Percentiles rank a stretch among this genome's conserved stretches.
phyloP scores from a whole-genome alignment of 2,329 filamentous ascomycete genomes.

The Fusarium ambrosium region DNA sequence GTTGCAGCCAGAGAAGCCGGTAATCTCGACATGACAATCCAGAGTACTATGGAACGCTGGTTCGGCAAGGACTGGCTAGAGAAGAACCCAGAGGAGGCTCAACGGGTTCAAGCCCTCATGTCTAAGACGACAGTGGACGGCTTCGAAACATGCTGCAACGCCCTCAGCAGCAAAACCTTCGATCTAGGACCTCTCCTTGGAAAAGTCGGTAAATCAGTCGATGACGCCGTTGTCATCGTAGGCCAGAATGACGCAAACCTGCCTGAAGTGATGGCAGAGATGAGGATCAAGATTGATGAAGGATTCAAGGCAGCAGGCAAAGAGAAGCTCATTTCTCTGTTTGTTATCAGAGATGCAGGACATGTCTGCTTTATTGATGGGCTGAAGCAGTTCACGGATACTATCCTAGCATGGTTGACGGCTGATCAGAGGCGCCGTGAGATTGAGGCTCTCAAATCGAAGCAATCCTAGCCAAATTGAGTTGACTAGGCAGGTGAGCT shows the following conservation, averaged over 20 bases:
- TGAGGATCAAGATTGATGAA: slow-evolving; percentile 53
- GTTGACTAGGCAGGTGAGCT: background rate
- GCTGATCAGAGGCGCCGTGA: background rate
- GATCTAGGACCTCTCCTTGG: slow-evolving; percentile 55
- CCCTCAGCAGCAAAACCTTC: slow-evolving; percentile 53
- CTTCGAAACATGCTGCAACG: slow-evolving; percentile 57
- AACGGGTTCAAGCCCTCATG: slow-evolving; percentile 54
- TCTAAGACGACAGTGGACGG: slow-evolving; percentile 55
- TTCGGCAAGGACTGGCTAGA: slow-evolving; percentile 56
- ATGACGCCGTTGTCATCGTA: slow-evolving; percentile 55
- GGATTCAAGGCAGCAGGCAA: slow-evolving; percentile 48
- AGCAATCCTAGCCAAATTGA: background rate
- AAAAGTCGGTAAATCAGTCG: slow-evolving; percentile 51
- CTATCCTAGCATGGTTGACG: slow-evolving; percentile 23
- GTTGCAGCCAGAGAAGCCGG: slow-evolving; percentile 51
- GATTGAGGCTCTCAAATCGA: background rate
- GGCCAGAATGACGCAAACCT: slow-evolving; percentile 59
- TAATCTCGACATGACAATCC: slow-evolving; percentile 49
- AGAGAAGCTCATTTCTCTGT: slow-evolving; percentile 47
- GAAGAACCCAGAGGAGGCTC: slow-evolving; percentile 52
- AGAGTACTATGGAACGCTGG: slow-evolving; percentile 57
- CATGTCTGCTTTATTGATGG: slow-evolving; percentile 58
- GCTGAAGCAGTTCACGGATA: slow-evolving; percentile 48
- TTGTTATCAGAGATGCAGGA: slow-evolving; percentile 53
- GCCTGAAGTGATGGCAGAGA: slow-evolving; percentile 54